Evolutionary conservation across 805 yeast genomes (phyloP).

Genomic region (baker's yeast (Saccharomyces cerevisiae)): DNA sequence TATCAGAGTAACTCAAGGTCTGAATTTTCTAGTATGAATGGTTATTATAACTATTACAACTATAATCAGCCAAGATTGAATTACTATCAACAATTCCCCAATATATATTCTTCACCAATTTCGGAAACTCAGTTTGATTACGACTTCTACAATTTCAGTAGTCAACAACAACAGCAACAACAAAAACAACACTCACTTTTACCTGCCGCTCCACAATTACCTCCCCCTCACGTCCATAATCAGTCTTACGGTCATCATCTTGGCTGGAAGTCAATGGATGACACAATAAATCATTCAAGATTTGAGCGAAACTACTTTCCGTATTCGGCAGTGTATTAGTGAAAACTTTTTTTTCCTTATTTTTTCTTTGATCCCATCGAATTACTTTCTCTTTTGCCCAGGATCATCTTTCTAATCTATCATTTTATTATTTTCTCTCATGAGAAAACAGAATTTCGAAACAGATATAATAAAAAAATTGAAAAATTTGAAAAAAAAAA

Average conservation of each 20-base stretch:
- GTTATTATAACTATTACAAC: constrained; percentile 1
- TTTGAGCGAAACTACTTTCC: not conserved
- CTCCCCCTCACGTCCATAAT: not conserved
- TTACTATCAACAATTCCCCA: constrained; percentile 9
- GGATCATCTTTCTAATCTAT: not conserved
- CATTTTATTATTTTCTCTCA: not conserved
- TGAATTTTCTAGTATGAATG: constrained; percentile 7
- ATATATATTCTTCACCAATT: constrained; percentile 9
- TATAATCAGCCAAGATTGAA: constrained; percentile 7
- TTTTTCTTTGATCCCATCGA: not conserved
- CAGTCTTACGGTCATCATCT: not conserved
- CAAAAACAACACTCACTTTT: not conserved
- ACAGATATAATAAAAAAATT: not conserved
- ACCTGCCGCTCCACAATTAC: not conserved
- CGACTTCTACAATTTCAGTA: constrained; percentile 1
- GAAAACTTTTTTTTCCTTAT: not conserved
- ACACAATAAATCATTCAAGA: not conserved
- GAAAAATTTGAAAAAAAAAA: not conserved
- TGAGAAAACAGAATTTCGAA: not conserved
- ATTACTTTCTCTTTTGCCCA: not conserved
- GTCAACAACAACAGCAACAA: constrained; percentile 1
- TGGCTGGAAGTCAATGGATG: constrained; percentile 1
- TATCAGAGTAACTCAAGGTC: constrained; percentile 16
- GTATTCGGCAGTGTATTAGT: not conserved
- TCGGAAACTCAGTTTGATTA: not conserved